Percentiles rank a stretch among this genome's conserved stretches.
These are phyloP conservation scores for Termitomyces sp. DNA, from an alignment of 768 basidiomycete species.

Conservation along the genomic window DNA sequence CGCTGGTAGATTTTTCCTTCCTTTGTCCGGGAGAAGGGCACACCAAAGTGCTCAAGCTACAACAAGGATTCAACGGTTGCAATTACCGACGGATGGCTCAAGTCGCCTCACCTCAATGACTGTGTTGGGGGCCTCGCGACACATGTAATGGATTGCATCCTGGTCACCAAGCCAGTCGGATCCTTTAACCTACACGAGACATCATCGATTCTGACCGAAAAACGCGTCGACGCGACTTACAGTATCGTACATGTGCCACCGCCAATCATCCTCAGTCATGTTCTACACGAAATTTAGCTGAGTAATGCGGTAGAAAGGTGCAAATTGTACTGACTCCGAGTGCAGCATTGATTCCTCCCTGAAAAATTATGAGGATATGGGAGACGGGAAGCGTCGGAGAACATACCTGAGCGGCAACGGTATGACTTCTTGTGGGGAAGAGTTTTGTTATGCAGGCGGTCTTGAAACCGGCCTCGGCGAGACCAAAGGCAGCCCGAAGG, in stretches of 20 bases:
- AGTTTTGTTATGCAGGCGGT: conserved; percentile 99
- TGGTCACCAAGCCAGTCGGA: conserved; percentile 99
- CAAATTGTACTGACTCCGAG: conserved; percentile 61
- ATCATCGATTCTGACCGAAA: conserved; percentile 5
- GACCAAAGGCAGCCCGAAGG: conserved; percentile 95
- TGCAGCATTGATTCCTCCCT: conserved; percentile 98
- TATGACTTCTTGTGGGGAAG: conserved; percentile 98
- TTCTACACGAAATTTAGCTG: conserved; percentile 45
- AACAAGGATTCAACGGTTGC: background rate
- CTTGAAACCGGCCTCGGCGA: conserved; percentile 97
- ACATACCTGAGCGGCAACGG: conserved; percentile 91
- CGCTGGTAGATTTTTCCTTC: conserved; percentile 99
- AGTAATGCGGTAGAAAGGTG: conserved; percentile 1
- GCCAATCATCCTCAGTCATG: conserved; percentile 99
- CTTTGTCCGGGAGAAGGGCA: conserved; percentile 97
- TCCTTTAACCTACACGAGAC: conserved; percentile 76
- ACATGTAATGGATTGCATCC: conserved; percentile 99
- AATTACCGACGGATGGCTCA: background rate
- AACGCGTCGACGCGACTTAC: conserved; percentile 37
- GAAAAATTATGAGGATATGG: conserved; percentile 10
- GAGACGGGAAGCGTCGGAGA: background rate
- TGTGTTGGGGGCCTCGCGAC: conserved; percentile 89
- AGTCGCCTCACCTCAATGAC: conserved; percentile 72
- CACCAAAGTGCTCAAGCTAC: conserved; percentile 96
- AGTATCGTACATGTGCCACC: conserved; percentile 98